Conservation (phyloP, 2,329 filamentous ascomycete genomes). For the Dendryphion nanum region DNA sequence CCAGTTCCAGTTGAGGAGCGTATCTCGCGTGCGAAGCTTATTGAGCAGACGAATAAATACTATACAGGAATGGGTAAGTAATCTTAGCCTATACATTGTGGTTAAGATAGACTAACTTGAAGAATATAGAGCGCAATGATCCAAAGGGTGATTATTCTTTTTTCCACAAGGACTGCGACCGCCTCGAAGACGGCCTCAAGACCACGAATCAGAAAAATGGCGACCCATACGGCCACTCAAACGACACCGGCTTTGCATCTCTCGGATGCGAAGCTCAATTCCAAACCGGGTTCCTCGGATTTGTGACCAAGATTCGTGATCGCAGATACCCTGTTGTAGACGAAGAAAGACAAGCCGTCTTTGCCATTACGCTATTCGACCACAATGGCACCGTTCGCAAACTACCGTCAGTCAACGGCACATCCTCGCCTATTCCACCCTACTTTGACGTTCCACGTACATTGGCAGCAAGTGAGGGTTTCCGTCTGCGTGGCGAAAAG, state of each 20-base stretch:
- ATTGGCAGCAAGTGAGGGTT: slow-evolving; percentile 7
- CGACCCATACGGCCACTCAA: slow-evolving; percentile 10
- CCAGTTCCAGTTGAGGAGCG: slow-evolving; percentile 6
- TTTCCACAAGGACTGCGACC: slow-evolving; percentile 11
- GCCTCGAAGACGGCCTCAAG: slow-evolving; percentile 8
- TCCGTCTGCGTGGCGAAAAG: slow-evolving; percentile 8
- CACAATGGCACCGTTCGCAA: slow-evolving; percentile 9
- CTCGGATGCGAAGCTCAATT: slow-evolving; percentile 11
- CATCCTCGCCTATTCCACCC: slow-evolving; percentile 7
- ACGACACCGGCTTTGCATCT: slow-evolving; percentile 11
- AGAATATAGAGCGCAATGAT: slow-evolving; percentile 10
- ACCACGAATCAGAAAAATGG: slow-evolving; percentile 8
- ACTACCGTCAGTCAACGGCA: slow-evolving; percentile 10
- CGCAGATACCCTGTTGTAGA: slow-evolving; percentile 8
- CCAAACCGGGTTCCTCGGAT: slow-evolving; percentile 10
- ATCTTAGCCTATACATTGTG: too few species aligned
- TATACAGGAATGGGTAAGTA: slow-evolving; percentile 11
- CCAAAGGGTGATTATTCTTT: slow-evolving; percentile 11
- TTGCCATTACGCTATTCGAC: slow-evolving; percentile 11
- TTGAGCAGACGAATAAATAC: slow-evolving; percentile 8
- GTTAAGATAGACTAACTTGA: too few species aligned
- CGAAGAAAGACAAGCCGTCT: slow-evolving; percentile 8
- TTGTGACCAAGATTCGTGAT: slow-evolving; percentile 10
- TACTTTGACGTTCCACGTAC: slow-evolving; percentile 12
- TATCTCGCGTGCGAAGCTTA: slow-evolving; percentile 4